phyloP scores from a whole-genome alignment of 257 asterid genomes.

The Leonotis leonurus region DNA sequence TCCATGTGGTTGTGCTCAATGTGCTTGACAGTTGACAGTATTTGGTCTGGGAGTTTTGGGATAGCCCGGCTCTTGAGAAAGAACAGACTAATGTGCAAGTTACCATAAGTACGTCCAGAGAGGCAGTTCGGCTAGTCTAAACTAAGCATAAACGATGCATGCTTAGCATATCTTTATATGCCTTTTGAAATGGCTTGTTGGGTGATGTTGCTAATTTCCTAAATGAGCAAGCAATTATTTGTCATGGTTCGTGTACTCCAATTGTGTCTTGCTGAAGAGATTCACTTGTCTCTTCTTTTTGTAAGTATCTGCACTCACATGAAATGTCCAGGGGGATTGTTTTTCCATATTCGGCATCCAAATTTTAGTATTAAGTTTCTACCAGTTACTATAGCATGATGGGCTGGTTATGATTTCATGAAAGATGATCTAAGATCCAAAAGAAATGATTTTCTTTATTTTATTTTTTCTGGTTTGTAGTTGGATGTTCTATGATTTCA shows the following conservation, averaged over 20 bases:
- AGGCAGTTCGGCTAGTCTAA: slow-evolving; percentile 13
- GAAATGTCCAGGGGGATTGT: not conserved
- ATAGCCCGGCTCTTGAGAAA: not conserved
- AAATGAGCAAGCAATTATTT: not conserved
- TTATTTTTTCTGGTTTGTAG: not conserved
- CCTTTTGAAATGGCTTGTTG: not conserved
- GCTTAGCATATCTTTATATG: not conserved
- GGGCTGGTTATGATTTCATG: not conserved
- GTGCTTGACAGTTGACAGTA: not conserved
- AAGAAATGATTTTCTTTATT: not conserved
- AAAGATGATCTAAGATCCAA: not conserved
- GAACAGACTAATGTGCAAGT: slow-evolving; percentile 4
- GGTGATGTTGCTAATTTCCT: not conserved
- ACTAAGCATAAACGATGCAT: not conserved
- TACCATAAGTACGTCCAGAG: slow-evolving; percentile 9
- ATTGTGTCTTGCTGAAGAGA: not conserved
- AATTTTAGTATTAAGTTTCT: not conserved
- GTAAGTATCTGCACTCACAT: not conserved
- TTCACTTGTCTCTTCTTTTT: not conserved
- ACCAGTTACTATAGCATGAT: no score
- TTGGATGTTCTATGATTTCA: not conserved
- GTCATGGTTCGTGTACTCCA: not conserved
- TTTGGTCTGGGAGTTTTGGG: slow-evolving; percentile 5
- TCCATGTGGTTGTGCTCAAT: not conserved
- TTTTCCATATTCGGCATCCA: not conserved